Evolutionary conservation across 768 basidiomycete species (phyloP).

Genomic region (Lactarius tabidus): DNA sequence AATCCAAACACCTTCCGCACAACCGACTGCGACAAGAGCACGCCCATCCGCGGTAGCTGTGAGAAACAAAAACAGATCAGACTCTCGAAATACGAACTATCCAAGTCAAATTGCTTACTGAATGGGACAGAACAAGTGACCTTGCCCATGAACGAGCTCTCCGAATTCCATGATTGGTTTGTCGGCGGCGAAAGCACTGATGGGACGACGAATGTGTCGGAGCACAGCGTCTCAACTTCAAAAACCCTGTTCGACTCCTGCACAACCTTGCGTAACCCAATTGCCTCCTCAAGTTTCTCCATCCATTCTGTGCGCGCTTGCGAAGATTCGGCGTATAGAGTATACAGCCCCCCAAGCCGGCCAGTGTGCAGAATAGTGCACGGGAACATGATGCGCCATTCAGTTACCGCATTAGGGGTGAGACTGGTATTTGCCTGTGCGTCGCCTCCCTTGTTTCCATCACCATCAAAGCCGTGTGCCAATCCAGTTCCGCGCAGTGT

Average conservation of each 20-base stretch:
- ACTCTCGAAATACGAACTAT: no score
- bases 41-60: slow-evolving; percentile 80
- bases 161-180: slow-evolving; percentile 60
- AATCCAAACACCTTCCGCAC: slow-evolving; percentile 95
- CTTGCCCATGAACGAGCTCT: slow-evolving; percentile 66
- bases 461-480: slow-evolving; percentile 59
- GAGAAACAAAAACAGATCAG: neutral
- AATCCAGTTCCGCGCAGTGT: slow-evolving; percentile 72
- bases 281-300: no score
- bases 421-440: slow-evolving; percentile 31
- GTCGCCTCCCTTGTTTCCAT: slow-evolving; percentile 32
- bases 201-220: slow-evolving; percentile 82
- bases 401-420: slow-evolving; percentile 43
- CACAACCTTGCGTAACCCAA: no score
- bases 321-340: slow-evolving; percentile 79
- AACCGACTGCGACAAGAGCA: slow-evolving; percentile 87
- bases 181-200: slow-evolving; percentile 43
- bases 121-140: slow-evolving; percentile 94
- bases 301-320: slow-evolving; percentile 75
- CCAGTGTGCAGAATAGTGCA: slow-evolving; percentile 88
- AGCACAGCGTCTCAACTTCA: no score
- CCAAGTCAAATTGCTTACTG: slow-evolving; percentile 42
- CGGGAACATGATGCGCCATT: slow-evolving; percentile 71
- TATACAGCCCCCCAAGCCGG: slow-evolving; percentile 79
- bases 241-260: no score